Evolutionary conservation across 768 basidiomycete genomes (phyloP).

Genomic region (Strobilomyces echinocephalus): DNA sequence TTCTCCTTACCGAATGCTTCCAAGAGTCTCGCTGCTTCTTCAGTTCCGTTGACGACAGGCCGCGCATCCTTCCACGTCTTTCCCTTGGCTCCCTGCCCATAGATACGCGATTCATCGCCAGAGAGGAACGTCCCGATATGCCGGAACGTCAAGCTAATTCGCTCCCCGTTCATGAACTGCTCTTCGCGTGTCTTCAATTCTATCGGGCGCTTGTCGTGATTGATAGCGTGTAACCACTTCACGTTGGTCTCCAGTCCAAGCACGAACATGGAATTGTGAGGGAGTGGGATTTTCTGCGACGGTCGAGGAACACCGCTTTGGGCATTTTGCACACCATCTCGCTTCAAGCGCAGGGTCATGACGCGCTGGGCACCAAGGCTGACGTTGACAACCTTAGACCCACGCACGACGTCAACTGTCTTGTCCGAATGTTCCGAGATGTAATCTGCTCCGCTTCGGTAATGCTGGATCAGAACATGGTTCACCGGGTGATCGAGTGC

Average conservation of each 20-base stretch:
- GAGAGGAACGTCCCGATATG: conserved; percentile 73
- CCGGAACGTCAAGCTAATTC: conserved; percentile 79
- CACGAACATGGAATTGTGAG: conserved; percentile 81
- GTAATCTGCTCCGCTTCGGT: conserved; percentile 74
- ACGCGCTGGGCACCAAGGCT: conserved; percentile 72
- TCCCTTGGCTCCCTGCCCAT: conserved; percentile 66
- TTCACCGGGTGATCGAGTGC: conserved; percentile 65
- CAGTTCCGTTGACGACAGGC: conserved; percentile 48
- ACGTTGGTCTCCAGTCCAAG: conserved; percentile 70
- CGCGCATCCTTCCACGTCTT: conserved; percentile 55
- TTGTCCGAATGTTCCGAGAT: conserved; percentile 88
- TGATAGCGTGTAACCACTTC: conserved; percentile 73
- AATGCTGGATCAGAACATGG: conserved; percentile 79
- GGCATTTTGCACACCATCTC: conserved; percentile 33
- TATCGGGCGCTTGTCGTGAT: conserved; percentile 65
- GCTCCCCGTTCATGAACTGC: conserved; percentile 49
- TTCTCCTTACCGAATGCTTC: conserved; percentile 73
- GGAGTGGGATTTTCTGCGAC: conserved; percentile 65
- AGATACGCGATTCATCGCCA: conserved; percentile 49
- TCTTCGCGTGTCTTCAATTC: conserved; percentile 52
- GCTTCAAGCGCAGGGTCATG: conserved; percentile 72
- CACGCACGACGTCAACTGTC: conserved; percentile 73
- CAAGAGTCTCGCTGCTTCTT: conserved; percentile 48
- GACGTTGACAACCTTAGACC: conserved; percentile 75
- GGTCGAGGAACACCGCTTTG: conserved; percentile 30